A percentile compares a stretch with the other conserved stretches of the same genome.
phyloP scores from a whole-genome alignment of 164 flowering plant species.

The Taxillus chinensis region DNA sequence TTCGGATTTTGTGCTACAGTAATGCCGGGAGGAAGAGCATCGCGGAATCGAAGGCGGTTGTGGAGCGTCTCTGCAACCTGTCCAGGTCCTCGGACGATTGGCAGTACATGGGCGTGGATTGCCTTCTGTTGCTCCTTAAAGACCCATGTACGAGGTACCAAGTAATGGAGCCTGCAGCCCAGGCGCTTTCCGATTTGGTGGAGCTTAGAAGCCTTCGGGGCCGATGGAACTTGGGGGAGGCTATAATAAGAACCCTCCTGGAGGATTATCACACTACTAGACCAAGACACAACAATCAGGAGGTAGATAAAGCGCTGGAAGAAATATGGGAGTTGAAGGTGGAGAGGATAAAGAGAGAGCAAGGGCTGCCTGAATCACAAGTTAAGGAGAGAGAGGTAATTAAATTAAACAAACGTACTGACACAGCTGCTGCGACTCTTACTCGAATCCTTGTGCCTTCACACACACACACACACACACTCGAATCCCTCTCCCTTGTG shows the following conservation, averaged over 20 bases:
- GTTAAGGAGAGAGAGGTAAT: constrained; percentile 15
- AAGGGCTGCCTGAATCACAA: constrained; percentile 22
- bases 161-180: constrained; percentile 36
- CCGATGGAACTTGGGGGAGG: constrained; percentile 44
- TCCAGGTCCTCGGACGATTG: constrained; percentile 83
- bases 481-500: no score
- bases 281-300: constrained; percentile 11
- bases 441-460: no score
- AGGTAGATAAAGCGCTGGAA: constrained; percentile 16
- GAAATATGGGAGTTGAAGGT: constrained; percentile 38
- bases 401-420: no score
- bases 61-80: constrained; percentile 45
- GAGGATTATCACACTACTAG: constrained; percentile 17
- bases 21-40: constrained; percentile 44
- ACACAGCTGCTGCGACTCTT: no score
- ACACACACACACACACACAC: no score
- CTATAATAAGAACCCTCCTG: constrained; percentile 33
- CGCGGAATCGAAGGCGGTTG: constrained; percentile 28
- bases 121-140: constrained; percentile 51
- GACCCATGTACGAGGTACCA: constrained; percentile 50
- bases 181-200: constrained; percentile 40
- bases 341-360: constrained; percentile 39
- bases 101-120: constrained; percentile 86
- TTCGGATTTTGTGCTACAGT: constrained; percentile 55
- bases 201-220: constrained; percentile 38